Percentiles rank a stretch among this genome's conserved stretches.
These are phyloP conservation scores for Phaeophleospora eucalypticola DNA, from an alignment of 2,329 filamentous ascomycete genomes.

Conservation along the genomic window DNA sequence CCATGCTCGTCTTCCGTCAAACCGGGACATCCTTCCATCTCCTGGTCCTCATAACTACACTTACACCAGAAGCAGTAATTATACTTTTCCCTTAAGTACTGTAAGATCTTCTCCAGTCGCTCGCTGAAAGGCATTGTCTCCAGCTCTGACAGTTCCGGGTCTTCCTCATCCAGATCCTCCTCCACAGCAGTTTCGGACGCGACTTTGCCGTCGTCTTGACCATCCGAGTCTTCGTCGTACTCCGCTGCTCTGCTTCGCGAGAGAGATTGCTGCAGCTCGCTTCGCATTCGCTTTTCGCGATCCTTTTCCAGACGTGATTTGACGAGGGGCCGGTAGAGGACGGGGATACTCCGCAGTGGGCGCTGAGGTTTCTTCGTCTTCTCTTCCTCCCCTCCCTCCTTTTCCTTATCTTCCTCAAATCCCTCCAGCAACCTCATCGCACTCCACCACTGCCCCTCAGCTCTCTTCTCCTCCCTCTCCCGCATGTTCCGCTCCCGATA, in stretches of 20 bases:
- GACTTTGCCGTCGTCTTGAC: slow-evolving; percentile 66
- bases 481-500: slow-evolving; percentile 68
- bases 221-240: slow-evolving; percentile 44
- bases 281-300: slow-evolving; percentile 60
- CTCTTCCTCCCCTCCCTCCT: slow-evolving; percentile 12
- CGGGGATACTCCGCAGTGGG: slow-evolving; percentile 55
- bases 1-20: slow-evolving; percentile 77
- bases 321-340: slow-evolving; percentile 75
- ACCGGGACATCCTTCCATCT: slow-evolving; percentile 89
- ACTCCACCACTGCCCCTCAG: slow-evolving; percentile 66
- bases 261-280: slow-evolving; percentile 63
- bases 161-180: slow-evolving; percentile 72
- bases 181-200: slow-evolving; percentile 62
- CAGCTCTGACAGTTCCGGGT: slow-evolving; percentile 76
- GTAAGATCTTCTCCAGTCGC: slow-evolving; percentile 62
- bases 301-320: slow-evolving; percentile 66
- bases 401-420: slow-evolving; percentile 57
- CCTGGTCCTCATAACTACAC: slow-evolving; percentile 65
- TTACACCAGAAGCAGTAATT: slow-evolving; percentile 98
- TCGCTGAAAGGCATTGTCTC: slow-evolving; percentile 64
- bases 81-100: slow-evolving; percentile 65
- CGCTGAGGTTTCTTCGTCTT: slow-evolving; percentile 6
- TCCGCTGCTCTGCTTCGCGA: slow-evolving; percentile 41
- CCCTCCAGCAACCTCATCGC: slow-evolving; percentile 81
- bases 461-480: slow-evolving; percentile 64